Evolutionary conservation across 169 alveolate species (phyloP).

Genomic region (Plasmodium malariae): DNA sequence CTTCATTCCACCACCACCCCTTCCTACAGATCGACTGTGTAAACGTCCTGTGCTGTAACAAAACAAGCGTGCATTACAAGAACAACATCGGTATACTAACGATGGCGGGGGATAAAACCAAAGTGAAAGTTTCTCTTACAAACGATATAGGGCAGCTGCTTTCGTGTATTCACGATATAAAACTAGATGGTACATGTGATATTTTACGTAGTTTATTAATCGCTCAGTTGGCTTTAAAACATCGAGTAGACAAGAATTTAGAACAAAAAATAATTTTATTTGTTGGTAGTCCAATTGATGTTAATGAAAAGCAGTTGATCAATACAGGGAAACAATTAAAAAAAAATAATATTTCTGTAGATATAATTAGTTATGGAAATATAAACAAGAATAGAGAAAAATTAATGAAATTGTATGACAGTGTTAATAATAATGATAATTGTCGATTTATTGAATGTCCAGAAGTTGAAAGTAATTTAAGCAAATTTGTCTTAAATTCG

Average conservation of each 20-base stretch:
- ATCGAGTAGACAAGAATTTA: slow-evolving; percentile 95
- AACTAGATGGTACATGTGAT: slow-evolving; percentile 92
- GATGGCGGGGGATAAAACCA: slow-evolving; percentile 96
- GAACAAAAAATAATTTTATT: slow-evolving; percentile 96
- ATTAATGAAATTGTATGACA: slow-evolving; percentile 87
- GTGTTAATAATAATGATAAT: slow-evolving; percentile 87
- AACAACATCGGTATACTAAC: slow-evolving; percentile 95
- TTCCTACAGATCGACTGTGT: slow-evolving; percentile 88
- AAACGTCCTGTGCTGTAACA: slow-evolving; percentile 88
- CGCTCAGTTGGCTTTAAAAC: slow-evolving; percentile 97
- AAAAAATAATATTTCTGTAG: slow-evolving; percentile 95
- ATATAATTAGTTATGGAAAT: slow-evolving; percentile 92
- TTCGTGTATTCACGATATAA: slow-evolving; percentile 87
- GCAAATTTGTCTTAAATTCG: slow-evolving; percentile 40
- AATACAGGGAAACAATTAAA: slow-evolving; percentile 93
- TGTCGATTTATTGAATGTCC: slow-evolving; percentile 90
- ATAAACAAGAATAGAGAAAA: slow-evolving; percentile 87
- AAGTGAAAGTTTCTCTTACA: slow-evolving; percentile 93
- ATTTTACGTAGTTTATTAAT: slow-evolving; percentile 92
- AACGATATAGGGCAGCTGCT: slow-evolving; percentile 93
- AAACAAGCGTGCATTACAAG: slow-evolving; percentile 93
- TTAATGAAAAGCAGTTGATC: slow-evolving; percentile 50
- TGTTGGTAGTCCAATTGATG: slow-evolving; percentile 95
- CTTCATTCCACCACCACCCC: too few relatives aligned
- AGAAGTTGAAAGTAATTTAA: slow-evolving; percentile 80